phyloP scores from a whole-genome alignment of 129 eudicot species.

The Helianthus tuberosus region DNA sequence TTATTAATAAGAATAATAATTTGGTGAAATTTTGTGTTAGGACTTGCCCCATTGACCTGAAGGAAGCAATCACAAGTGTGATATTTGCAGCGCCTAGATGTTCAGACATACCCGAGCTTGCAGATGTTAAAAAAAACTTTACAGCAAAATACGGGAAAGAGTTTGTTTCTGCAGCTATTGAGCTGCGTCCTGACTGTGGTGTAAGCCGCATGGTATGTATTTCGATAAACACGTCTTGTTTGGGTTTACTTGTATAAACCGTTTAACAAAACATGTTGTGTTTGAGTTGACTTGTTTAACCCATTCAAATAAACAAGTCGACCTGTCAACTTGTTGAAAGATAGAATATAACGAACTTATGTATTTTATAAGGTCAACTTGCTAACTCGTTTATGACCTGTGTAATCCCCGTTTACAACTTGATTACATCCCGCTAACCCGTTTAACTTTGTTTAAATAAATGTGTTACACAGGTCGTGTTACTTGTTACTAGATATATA shows the following conservation, averaged over 20 bases:
- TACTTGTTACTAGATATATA: no score
- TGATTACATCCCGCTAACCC: no score
- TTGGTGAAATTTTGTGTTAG: slow-evolving; percentile 33
- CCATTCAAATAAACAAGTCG: no score
- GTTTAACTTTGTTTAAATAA: no score
- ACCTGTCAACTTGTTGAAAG: no score
- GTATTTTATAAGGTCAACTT: no score
- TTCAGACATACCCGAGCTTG: slow-evolving; percentile 80
- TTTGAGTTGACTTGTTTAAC: no score
- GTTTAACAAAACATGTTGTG: not conserved
- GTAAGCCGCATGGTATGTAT: slow-evolving; percentile 77
- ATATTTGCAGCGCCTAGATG: slow-evolving; percentile 94
- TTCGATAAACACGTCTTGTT: not conserved
- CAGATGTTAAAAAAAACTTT: slow-evolving; percentile 69
- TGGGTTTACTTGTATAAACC: not conserved
- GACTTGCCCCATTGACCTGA: slow-evolving; percentile 87
- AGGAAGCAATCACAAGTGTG: slow-evolving; percentile 89
- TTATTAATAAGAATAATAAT: not conserved
- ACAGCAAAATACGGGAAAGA: slow-evolving; percentile 91
- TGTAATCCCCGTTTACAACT: no score
- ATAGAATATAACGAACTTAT: no score
- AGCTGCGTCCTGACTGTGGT: slow-evolving; percentile 84
- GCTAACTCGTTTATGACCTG: not conserved
- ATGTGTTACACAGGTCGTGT: no score
- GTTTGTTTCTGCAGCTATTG: slow-evolving; percentile 68